phyloP scores from a whole-genome alignment of 441 rosid genomes.

The Bocquillonia castaneifolia region DNA sequence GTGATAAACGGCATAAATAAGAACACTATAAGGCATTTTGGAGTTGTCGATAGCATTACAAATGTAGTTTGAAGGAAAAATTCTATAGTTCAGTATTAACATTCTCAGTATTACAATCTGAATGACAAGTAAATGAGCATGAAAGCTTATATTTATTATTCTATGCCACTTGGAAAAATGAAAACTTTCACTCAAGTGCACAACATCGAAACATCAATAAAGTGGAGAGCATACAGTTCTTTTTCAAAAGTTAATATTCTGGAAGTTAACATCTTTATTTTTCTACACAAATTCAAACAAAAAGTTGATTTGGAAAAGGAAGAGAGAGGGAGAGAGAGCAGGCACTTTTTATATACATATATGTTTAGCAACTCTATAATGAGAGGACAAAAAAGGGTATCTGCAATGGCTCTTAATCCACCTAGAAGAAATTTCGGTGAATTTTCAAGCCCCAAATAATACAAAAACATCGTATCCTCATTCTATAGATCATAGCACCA shows the following conservation, averaged over 20 bases:
- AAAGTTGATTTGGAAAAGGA: neutral
- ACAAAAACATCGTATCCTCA: constrained; percentile 18
- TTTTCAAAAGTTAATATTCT: neutral
- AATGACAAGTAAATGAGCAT: neutral
- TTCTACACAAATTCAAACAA: neutral
- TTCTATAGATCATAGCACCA: constrained; percentile 16
- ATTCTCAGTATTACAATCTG: constrained; percentile 1
- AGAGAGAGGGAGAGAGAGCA: neutral
- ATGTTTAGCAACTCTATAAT: neutral
- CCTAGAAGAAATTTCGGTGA: constrained; percentile 21
- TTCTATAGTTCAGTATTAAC: neutral
- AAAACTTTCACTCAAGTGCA: too few species aligned
- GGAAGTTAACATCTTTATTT: neutral
- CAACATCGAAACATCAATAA: neutral
- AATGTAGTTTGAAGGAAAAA: constrained; percentile 2
- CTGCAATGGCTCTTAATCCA: neutral
- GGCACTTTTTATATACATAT: neutral
- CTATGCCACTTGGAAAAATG: neutral
- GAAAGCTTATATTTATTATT: neutral
- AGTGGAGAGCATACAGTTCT: neutral
- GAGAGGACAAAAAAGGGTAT: neutral
- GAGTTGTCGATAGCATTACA: neutral
- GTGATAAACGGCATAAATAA: neutral
- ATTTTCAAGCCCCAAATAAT: constrained; percentile 24
- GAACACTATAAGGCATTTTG: neutral